These are phyloP conservation scores for Verticillium albo-atrum DNA, from an alignment of 2,329 filamentous ascomycete species.

Conservation along the genomic window DNA sequence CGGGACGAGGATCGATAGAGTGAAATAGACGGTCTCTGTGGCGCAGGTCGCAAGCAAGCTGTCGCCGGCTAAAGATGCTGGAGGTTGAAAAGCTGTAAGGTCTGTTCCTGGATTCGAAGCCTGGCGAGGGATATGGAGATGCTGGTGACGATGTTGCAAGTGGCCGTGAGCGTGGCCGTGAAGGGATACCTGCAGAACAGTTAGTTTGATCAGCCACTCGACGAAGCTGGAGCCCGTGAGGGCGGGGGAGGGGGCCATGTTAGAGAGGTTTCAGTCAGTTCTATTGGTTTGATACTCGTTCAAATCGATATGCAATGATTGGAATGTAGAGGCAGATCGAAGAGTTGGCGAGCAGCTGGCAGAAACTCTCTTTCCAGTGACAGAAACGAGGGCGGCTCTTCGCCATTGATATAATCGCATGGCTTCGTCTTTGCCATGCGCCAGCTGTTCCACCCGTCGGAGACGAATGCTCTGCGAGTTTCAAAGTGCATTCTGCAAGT, in stretches of 20 bases:
- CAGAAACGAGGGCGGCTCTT: neutral
- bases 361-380: neutral
- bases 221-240: conserved; percentile 4
- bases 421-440: neutral
- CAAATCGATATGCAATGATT: neutral
- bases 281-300: neutral
- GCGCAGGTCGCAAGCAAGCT: neutral
- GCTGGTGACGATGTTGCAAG: neutral
- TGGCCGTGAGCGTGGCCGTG: neutral
- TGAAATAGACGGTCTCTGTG: neutral
- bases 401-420: neutral
- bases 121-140: neutral
- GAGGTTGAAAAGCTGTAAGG: neutral
- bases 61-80: neutral
- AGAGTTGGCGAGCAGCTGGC: neutral
- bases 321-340: neutral
- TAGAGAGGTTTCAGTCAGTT: neutral
- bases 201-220: conserved; percentile 8
- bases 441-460: neutral
- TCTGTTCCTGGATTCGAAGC: neutral
- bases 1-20: neutral
- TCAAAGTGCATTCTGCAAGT: conserved; percentile 9
- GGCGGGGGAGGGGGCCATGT: conserved; percentile 4
- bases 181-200: conserved; percentile 10
- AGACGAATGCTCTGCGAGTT: neutral